Evolutionary conservation across 2,329 filamentous ascomycete genomes (phyloP).

Genomic region (Talaromyces verruculosus): DNA sequence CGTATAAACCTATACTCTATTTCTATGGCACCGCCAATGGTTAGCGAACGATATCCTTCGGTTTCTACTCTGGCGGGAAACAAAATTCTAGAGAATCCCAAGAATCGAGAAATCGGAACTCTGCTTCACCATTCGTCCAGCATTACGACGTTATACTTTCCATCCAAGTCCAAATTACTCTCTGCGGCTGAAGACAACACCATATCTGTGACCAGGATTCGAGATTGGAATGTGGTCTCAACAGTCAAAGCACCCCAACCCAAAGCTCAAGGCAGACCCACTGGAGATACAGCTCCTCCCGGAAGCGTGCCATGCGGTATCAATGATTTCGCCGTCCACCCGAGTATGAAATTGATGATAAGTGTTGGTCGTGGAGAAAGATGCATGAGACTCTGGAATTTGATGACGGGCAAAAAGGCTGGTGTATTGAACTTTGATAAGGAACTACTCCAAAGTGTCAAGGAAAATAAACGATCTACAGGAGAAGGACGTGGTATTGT

Average conservation of each 20-base stretch:
- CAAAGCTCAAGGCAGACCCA: constrained; percentile 75
- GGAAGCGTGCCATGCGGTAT: constrained; percentile 82
- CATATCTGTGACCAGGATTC: constrained; percentile 79
- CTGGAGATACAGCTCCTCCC: constrained; percentile 81
- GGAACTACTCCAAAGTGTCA: constrained; percentile 69
- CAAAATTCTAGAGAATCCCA: constrained; percentile 77
- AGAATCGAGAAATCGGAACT: constrained; percentile 83
- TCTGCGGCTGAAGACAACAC: constrained; percentile 89
- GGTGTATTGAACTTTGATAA: constrained; percentile 83
- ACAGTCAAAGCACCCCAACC: constrained; percentile 86
- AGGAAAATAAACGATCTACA: constrained; percentile 71
- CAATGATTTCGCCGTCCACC: constrained; percentile 93
- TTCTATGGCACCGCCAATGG: constrained; percentile 65
- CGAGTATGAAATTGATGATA: constrained; percentile 95
- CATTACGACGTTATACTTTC: constrained; percentile 77
- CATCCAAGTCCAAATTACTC: constrained; percentile 81
- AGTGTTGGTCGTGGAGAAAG: constrained; percentile 86
- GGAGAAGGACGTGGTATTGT: constrained; percentile 81
- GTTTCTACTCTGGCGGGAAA: constrained; percentile 69
- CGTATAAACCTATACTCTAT: constrained; percentile 92
- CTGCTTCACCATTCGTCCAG: constrained; percentile 83
- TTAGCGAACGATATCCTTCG: constrained; percentile 55
- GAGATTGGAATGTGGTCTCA: constrained; percentile 86
- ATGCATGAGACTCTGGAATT: constrained; percentile 91
- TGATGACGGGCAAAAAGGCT: constrained; percentile 94